A percentile compares a stretch with the other conserved stretches of the same genome.
Evolutionary conservation across 1,139 yeast species (phyloP).

Genomic region (Yamadazyma siamensis): DNA sequence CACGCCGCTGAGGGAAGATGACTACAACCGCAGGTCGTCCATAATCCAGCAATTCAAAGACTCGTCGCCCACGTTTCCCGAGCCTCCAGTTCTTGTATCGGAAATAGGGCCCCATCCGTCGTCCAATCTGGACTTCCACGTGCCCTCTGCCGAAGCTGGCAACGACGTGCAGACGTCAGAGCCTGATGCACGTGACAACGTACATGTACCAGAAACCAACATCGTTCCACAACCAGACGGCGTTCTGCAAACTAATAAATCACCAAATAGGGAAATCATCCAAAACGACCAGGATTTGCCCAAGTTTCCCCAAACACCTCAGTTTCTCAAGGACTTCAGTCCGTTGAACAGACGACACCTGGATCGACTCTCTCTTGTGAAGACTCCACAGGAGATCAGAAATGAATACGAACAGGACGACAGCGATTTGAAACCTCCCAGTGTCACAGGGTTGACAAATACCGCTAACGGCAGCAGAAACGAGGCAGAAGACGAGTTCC

Average conservation of each 20-base stretch:
- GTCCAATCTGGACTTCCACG: no score
- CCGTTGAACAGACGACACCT: conserved; percentile 10
- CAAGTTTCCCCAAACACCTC: conserved; percentile 51
- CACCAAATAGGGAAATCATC: no score
- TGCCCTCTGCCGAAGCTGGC: no score
- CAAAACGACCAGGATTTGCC: conserved; percentile 25
- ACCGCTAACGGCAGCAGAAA: not conserved
- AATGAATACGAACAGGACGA: conserved; percentile 27
- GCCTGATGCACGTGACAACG: no score
- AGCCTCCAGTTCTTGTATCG: conserved; percentile 41
- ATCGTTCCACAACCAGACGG: no score
- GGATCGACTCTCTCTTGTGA: conserved; percentile 16
- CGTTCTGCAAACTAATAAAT: no score
- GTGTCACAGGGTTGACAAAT: conserved; percentile 4
- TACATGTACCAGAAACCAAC: no score
- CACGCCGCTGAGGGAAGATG: conserved; percentile 16
- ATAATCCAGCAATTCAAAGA: conserved; percentile 41
- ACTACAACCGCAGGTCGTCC: conserved; percentile 33
- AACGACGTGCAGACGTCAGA: no score
- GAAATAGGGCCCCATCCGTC: conserved; percentile 21
- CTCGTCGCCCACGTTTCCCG: conserved; percentile 52
- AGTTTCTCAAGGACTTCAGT: conserved; percentile 18
- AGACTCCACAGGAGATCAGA: conserved; percentile 27
- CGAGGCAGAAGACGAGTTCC: conserved; percentile 15
- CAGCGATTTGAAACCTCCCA: conserved; percentile 35